These are phyloP conservation scores for Hyphopichia buzzinii DNA, from an alignment of 1,139 yeast species.

Conservation along the genomic window DNA sequence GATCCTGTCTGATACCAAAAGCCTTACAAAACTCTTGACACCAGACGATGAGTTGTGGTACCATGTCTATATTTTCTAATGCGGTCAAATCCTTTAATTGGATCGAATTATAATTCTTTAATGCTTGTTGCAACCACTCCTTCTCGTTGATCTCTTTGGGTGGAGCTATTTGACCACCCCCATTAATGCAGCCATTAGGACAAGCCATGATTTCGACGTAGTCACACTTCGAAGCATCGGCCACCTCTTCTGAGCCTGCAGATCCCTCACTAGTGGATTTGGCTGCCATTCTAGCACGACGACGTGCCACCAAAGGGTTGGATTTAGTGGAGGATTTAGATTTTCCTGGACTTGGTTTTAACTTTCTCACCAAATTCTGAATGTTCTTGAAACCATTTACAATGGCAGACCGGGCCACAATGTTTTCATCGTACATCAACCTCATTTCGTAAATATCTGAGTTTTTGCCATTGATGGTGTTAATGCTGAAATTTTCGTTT, in stretches of 20 bases:
- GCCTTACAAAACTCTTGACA: conserved; percentile 30
- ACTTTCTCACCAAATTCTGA: conserved; percentile 84
- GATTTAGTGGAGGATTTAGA: conserved; percentile 15
- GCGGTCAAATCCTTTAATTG: conserved; percentile 17
- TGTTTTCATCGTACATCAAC: conserved; percentile 30
- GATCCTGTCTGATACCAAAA: conserved; percentile 27
- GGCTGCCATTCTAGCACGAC: conserved; percentile 34
- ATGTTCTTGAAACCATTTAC: conserved; percentile 93
- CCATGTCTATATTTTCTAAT: conserved; percentile 15
- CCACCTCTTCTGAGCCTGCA: conserved; percentile 27
- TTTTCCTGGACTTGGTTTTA: conserved; percentile 45
- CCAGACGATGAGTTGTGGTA: conserved; percentile 27
- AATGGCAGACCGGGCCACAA: conserved; percentile 67
- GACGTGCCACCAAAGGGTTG: conserved; percentile 43
- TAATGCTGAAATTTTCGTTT: conserved; percentile 20
- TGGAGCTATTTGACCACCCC: conserved; percentile 84
- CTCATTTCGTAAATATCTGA: conserved; percentile 72
- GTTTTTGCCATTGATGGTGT: conserved; percentile 61
- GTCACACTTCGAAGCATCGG: conserved; percentile 70
- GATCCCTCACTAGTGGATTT: conserved; percentile 21
- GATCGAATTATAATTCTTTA: conserved; percentile 28
- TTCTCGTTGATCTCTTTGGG: conserved; percentile 38
- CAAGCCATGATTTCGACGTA: conserved; percentile 97
- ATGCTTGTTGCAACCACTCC: conserved; percentile 40
- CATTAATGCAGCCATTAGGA: conserved; percentile 96